Conservation (phyloP, 345 rosid species). For the Salix arbutifolia region DNA sequence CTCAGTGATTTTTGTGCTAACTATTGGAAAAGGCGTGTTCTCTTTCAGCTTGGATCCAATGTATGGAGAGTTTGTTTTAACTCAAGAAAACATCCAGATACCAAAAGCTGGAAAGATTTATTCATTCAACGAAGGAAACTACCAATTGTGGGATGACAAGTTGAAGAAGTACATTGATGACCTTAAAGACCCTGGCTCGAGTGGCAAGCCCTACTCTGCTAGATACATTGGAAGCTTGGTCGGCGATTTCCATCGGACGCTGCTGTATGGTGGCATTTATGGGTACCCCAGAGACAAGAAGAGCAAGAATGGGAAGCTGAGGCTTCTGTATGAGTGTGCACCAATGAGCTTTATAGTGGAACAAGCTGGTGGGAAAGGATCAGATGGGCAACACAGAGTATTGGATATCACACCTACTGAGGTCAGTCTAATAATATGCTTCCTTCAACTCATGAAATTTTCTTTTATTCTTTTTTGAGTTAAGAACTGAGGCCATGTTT, state of each 20-base stretch:
- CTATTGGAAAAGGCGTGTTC: constrained; percentile 76
- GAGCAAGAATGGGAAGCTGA: constrained; percentile 92
- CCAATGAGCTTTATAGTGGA: constrained; percentile 96
- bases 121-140: constrained; percentile 91
- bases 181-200: constrained; percentile 88
- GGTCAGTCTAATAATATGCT: constrained; percentile 30
- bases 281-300: constrained; percentile 91
- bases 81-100: constrained; percentile 77
- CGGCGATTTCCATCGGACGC: constrained; percentile 86
- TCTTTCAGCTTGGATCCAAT: constrained; percentile 85
- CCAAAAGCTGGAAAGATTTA: constrained; percentile 82
- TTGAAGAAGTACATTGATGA: constrained; percentile 87
- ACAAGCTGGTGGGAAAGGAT: constrained; percentile 99
- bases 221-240: constrained; percentile 93
- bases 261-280: constrained; percentile 84
- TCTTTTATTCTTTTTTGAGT: background rate
- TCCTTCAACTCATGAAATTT: background rate
- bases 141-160: constrained; percentile 86
- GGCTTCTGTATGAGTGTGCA: constrained; percentile 89
- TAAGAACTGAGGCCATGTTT: background rate
- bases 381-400: constrained; percentile 76
- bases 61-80: constrained; percentile 92
- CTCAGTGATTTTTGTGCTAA: constrained; percentile 79
- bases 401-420: constrained; percentile 77
- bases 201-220: constrained; percentile 85